Conservation (phyloP, 495 filamentous ascomycete genomes). For the Daldinia caldariorum region DNA sequence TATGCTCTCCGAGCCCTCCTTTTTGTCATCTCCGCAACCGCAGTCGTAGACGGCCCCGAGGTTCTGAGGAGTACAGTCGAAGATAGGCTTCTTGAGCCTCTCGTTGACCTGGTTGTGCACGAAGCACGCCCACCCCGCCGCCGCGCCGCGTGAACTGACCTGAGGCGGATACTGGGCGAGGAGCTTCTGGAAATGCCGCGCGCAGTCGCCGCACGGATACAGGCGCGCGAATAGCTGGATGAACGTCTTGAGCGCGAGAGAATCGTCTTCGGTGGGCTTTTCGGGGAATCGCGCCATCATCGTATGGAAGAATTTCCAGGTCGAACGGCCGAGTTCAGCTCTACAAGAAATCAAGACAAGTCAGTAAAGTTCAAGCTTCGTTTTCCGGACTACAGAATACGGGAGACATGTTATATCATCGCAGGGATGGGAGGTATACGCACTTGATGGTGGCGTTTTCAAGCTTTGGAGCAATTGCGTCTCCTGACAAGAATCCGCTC, state of each 20-base stretch:
- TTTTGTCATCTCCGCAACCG: constrained; percentile 82
- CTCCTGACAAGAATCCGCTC: constrained; percentile 69
- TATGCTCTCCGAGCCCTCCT: constrained; percentile 47
- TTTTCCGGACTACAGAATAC: background rate
- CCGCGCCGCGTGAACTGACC: constrained; percentile 80
- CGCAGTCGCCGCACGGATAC: constrained; percentile 97
- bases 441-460: constrained; percentile 93
- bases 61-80: constrained; percentile 77
- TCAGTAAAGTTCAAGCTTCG: constrained; percentile 16
- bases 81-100: constrained; percentile 79
- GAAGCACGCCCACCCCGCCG: constrained; percentile 91
- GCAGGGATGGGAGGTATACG: constrained; percentile 58
- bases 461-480: constrained; percentile 85
- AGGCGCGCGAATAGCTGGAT: constrained; percentile 90
- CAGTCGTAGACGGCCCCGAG: constrained; percentile 96
- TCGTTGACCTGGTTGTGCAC: constrained; percentile 96
- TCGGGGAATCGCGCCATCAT: constrained; percentile 94
- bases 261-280: constrained; percentile 82
- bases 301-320: constrained; percentile 95
- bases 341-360: constrained; percentile 53
- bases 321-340: constrained; percentile 86
- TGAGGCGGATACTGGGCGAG: constrained; percentile 89
- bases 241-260: constrained; percentile 82
- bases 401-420: background rate
- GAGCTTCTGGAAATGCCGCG: constrained; percentile 85